Conservation (phyloP, 352 stramenopile genomes). For the Phytophthora cryptogea region DNA sequence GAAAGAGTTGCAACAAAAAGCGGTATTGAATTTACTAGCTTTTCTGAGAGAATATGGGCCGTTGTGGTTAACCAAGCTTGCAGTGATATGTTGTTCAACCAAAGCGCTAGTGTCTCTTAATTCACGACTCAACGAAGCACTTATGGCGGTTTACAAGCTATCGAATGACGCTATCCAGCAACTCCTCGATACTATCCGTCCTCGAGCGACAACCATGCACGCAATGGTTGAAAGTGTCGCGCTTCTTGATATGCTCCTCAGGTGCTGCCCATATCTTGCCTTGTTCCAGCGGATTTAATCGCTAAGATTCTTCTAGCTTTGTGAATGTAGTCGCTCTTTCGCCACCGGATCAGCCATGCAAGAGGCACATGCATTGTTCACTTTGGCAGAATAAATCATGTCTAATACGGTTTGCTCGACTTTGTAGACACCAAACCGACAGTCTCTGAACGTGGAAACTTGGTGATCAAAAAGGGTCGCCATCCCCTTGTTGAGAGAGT, state of each 20-base stretch:
- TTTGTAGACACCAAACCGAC: constrained; percentile 67
- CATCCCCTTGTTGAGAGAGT: constrained; percentile 79
- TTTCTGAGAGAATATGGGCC: not conserved
- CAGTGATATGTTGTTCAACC: constrained; percentile 88
- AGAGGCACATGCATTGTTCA: not conserved
- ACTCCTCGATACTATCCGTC: constrained; percentile 79
- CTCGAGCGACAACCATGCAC: constrained; percentile 77
- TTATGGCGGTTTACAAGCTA: constrained; percentile 87
- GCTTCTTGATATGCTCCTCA: constrained; percentile 93
- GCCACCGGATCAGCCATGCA: constrained; percentile 78
- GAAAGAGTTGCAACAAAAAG: constrained; percentile 68
- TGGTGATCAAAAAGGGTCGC: constrained; percentile 82
- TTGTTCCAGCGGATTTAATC: constrained; percentile 4
- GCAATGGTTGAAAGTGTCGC: constrained; percentile 88
- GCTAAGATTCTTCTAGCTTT: constrained; percentile 54
- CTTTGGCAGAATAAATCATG: not conserved
- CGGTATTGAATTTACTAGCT: constrained; percentile 32
- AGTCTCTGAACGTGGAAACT: constrained; percentile 66
- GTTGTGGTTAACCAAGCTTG: constrained; percentile 11
- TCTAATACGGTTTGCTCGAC: not conserved
- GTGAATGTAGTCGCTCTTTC: constrained; percentile 85
- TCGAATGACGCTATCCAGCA: constrained; percentile 88
- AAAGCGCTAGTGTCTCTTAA: constrained; percentile 88
- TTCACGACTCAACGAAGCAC: constrained; percentile 75
- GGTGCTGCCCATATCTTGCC: constrained; percentile 34